Percentiles rank a stretch among this genome's conserved stretches.
Conservation (phyloP, 768 basidiomycete genomes). For the Hemileccinum rubropunctum region DNA sequence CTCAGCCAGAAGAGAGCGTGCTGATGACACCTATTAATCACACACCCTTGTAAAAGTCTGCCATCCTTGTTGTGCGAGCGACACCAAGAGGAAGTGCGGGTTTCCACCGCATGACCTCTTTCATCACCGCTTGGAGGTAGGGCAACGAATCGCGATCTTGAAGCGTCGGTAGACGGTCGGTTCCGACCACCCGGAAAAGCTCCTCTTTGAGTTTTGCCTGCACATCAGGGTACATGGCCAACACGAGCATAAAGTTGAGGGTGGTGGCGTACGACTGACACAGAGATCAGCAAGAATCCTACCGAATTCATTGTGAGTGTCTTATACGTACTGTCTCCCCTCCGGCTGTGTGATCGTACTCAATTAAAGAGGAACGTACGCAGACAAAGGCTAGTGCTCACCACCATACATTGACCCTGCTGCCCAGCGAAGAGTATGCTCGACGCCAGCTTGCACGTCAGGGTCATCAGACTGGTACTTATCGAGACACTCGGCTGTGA, state of each 20-base stretch:
- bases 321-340: slow-evolving; percentile 3
- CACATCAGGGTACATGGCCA: slow-evolving; percentile 36
- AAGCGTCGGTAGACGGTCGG: slow-evolving; percentile 43
- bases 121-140: slow-evolving; percentile 44
- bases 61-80: slow-evolving; percentile 5
- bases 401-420: slow-evolving; percentile 20
- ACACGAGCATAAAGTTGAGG: slow-evolving; percentile 17
- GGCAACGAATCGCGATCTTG: slow-evolving; percentile 39
- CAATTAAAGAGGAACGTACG: not conserved
- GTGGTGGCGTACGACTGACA: slow-evolving; percentile 17
- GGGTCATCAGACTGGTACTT: slow-evolving; percentile 6
- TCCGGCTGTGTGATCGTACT: not conserved
- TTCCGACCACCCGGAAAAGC: slow-evolving; percentile 45
- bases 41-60: slow-evolving; percentile 12
- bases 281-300: not conserved
- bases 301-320: not conserved
- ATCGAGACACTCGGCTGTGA: slow-evolving; percentile 15
- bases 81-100: slow-evolving; percentile 13
- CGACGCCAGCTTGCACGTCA: slow-evolving; percentile 1
- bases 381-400: not conserved
- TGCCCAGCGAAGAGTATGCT: slow-evolving; percentile 13
- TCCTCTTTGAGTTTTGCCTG: slow-evolving; percentile 53
- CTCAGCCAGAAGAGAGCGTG: too few relatives aligned
- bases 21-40: not conserved
- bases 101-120: slow-evolving; percentile 29